Evolutionary conservation across 805 yeast species (phyloP).

Genomic region (Zygosaccharomyces bisporus): DNA sequence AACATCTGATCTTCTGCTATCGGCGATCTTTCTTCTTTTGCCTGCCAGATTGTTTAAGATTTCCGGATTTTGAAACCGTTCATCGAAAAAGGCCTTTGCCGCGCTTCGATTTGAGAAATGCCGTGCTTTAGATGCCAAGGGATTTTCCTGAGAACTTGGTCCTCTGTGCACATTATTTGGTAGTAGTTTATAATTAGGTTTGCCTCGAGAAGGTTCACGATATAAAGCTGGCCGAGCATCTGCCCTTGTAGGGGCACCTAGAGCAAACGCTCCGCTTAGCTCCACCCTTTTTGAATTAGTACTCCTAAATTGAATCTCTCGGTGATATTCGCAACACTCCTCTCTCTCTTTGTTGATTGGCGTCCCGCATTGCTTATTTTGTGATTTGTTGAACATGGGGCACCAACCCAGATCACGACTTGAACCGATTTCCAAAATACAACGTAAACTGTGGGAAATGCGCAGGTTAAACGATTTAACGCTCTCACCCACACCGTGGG

Average conservation of each 20-base stretch:
- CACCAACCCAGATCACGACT: constrained; percentile 69
- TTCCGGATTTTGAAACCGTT: constrained; percentile 47
- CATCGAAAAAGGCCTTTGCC: constrained; percentile 50
- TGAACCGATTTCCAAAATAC: constrained; percentile 70
- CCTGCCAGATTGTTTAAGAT: constrained; percentile 39
- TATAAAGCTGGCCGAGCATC: constrained; percentile 44
- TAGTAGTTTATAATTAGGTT: constrained; percentile 10
- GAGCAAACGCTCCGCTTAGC: constrained; percentile 55
- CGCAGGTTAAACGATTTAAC: constrained; percentile 51
- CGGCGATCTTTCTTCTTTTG: constrained; percentile 41
- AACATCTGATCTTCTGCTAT: constrained; percentile 33
- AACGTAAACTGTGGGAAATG: constrained; percentile 47
- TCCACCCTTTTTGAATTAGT: constrained; percentile 69
- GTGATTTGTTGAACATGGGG: constrained; percentile 42
- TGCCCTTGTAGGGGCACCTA: constrained; percentile 52
- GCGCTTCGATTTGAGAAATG: constrained; percentile 42
- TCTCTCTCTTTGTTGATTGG: constrained; percentile 55
- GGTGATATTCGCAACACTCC: constrained; percentile 68
- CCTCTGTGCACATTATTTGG: constrained; percentile 10
- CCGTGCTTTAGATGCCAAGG: constrained; percentile 24
- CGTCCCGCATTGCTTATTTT: constrained; percentile 51
- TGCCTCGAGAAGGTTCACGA: constrained; percentile 21
- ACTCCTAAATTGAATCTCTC: constrained; percentile 51
- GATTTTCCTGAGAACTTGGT: constrained; percentile 24
- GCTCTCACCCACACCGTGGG: constrained; percentile 19